These are phyloP conservation scores for Kodamaea fungicola DNA, from an alignment of 1,139 yeast species.

Conservation along the genomic window DNA sequence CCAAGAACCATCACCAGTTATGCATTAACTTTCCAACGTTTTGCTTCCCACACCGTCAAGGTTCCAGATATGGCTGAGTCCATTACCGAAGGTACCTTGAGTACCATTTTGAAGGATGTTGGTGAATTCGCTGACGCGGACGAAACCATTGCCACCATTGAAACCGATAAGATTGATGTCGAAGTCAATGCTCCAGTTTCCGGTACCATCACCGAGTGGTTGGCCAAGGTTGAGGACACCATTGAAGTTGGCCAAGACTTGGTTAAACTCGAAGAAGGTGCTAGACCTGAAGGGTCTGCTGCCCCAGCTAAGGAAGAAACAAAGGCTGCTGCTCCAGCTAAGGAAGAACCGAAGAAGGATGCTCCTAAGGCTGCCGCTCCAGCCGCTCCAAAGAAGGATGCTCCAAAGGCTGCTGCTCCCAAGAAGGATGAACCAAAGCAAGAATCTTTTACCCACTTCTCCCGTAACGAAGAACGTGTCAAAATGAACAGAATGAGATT, in stretches of 20 bases:
- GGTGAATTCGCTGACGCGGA: constrained; percentile 89
- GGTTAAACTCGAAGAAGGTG: constrained; percentile 88
- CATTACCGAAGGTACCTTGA: constrained; percentile 92
- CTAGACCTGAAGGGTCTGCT: constrained; percentile 64
- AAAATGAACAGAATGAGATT: constrained; percentile 99
- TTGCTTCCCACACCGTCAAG: constrained; percentile 57
- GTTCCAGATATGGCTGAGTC: constrained; percentile 99
- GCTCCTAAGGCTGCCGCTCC: constrained; percentile 21
- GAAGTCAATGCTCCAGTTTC: constrained; percentile 93
- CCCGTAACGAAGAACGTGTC: constrained; percentile 86
- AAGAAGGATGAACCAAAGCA: constrained; percentile 19
- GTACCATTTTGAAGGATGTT: constrained; percentile 72
- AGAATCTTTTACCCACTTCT: constrained; percentile 56
- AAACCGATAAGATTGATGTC: constrained; percentile 96
- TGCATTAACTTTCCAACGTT: constrained; percentile 21
- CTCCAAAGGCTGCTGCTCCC: constrained; percentile 22
- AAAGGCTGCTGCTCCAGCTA: constrained; percentile 14
- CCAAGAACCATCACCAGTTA: constrained; percentile 1
- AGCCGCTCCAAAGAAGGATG: constrained; percentile 22
- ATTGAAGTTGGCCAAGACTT: constrained; percentile 96
- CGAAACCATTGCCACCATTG: constrained; percentile 94
- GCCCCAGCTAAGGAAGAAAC: constrained; percentile 43
- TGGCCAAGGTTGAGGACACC: constrained; percentile 85
- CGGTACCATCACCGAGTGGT: constrained; percentile 84
- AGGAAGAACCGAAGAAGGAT: constrained; percentile 20